A percentile compares a stretch with the other conserved stretches of the same genome.
Evolutionary conservation across 192 early-diverging fungal species (phyloP).

Genomic region (Backusella luteola): DNA sequence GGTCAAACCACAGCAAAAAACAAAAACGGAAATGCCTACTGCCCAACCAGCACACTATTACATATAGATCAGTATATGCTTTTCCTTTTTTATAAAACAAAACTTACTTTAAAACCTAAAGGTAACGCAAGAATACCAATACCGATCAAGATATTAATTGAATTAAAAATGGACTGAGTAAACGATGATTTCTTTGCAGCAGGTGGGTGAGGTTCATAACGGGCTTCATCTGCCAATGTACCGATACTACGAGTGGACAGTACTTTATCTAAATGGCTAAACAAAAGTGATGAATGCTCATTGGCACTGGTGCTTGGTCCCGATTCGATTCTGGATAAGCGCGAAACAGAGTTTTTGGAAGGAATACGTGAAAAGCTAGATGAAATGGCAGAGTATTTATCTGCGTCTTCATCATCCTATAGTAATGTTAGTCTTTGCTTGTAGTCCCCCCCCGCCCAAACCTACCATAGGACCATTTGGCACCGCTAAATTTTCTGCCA

Average conservation of each 20-base stretch:
- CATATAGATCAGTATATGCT: background rate
- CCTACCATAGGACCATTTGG: slow-evolving; percentile 2
- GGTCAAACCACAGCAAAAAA: slow-evolving; percentile 41
- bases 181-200: slow-evolving; percentile 39
- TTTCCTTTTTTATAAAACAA: background rate
- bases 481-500: slow-evolving; percentile 39
- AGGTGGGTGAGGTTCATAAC: slow-evolving; percentile 22
- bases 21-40: slow-evolving; percentile 51
- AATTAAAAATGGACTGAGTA: slow-evolving; percentile 53
- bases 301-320: background rate
- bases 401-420: slow-evolving; percentile 8
- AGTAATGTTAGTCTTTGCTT: too few relatives aligned
- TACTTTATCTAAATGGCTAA: slow-evolving; percentile 31
- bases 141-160: slow-evolving; percentile 62
- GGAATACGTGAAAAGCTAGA: slow-evolving; percentile 10
- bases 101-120: slow-evolving; percentile 47
- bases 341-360: slow-evolving; percentile 7
- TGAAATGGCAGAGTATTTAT: slow-evolving; percentile 12
- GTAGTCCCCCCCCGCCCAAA: too few relatives aligned
- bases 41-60: slow-evolving; percentile 55
- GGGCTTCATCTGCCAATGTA: slow-evolving; percentile 32
- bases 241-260: slow-evolving; percentile 26
- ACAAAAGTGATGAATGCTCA: slow-evolving; percentile 19
- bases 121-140: slow-evolving; percentile 67
- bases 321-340: background rate